A percentile compares a stretch with the other conserved stretches of the same genome.
phyloP scores from a whole-genome alignment of 106 monocot species.

The Dactylorhiza incarnata region DNA sequence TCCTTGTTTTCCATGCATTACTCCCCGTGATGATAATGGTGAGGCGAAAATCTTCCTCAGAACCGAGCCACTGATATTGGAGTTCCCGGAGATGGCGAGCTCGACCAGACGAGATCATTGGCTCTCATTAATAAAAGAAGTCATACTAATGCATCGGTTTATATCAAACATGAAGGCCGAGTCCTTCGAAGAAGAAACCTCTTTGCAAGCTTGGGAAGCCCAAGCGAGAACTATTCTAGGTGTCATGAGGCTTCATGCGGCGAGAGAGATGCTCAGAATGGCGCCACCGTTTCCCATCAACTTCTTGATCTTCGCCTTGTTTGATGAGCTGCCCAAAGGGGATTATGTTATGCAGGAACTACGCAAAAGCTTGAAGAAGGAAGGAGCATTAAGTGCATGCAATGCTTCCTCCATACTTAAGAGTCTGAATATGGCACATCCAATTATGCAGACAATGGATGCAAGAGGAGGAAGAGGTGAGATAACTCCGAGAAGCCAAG shows the following conservation, averaged over 20 bases:
- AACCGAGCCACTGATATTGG: constrained; percentile 55
- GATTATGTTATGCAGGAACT: constrained; percentile 79
- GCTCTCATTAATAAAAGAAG: constrained; percentile 71
- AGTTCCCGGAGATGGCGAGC: constrained; percentile 95
- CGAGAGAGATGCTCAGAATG: constrained; percentile 86
- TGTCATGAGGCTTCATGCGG: constrained; percentile 82
- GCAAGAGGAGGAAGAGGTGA: constrained; percentile 27
- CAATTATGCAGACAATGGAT: constrained; percentile 1
- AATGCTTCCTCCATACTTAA: constrained; percentile 60
- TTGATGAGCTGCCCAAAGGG: constrained; percentile 82
- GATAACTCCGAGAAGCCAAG: constrained; percentile 15
- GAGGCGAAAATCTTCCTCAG: constrained; percentile 21
- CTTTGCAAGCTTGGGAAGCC: constrained; percentile 54
- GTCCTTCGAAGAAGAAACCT: not conserved
- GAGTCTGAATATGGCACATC: constrained; percentile 37
- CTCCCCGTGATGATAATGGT: not conserved
- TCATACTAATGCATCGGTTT: constrained; percentile 59
- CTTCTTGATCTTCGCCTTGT: constrained; percentile 81
- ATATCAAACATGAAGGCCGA: constrained; percentile 45
- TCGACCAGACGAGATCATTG: constrained; percentile 84
- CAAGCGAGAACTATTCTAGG: constrained; percentile 68
- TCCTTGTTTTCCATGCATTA: not conserved
- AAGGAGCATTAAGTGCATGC: constrained; percentile 29
- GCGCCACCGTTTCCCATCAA: constrained; percentile 58
- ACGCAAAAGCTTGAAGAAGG: constrained; percentile 39